Evolutionary conservation across 352 stramenopile genomes (phyloP), one percentile per base, ranked within the genome.

Genomic region (Phytopythium sindhum): DNA sequence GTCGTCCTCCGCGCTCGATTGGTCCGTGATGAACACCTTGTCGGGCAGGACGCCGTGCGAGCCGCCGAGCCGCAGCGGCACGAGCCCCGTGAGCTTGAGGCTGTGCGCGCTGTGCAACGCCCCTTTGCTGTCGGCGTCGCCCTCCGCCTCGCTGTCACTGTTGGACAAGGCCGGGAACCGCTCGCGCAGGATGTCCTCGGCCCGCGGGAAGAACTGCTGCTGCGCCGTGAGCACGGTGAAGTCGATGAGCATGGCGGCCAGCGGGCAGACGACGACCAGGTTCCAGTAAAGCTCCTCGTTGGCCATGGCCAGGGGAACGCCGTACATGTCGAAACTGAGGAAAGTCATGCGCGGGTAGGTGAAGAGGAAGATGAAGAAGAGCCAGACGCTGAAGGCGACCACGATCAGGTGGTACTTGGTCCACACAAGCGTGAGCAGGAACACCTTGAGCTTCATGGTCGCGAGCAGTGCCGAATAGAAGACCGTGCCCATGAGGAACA

Each of bases 381-480:
- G 73, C 39, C 48, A 53, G 12, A 80, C 57, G 45, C 80, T 90
- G 64, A 93, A 91, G 0, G 39, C 56, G 48, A 93, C 58, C 24
- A 89, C 67, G 6, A 45, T 41, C 19, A 78, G 2, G 65, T 89
- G 83, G 57, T 84, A 90, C 65, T 80, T 84, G 57, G 77, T 91
- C 78, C 80, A 90, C 45, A 68, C 80, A 33, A 88, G 70, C 28
- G 80, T 83, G 21, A 89, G 73, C 42, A 84, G 65, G 57, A 84
- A 65, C 14, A 93, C 81, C 62, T 93, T 91, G 44, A 84, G 68
- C 31, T 88, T 88, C 81, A 90, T 90, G 4, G 84, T 88, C 60
- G 64, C 63, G 15, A 93, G 69, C 51, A 93, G 64, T 29, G 74
- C 65, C 47, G 81, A 75, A 65, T 93, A 93, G 58, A 90, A 89